Base-by-base conservation (phyloP, 176 grass and related monocot genomes). In the Metroxylon sagu region DNA sequence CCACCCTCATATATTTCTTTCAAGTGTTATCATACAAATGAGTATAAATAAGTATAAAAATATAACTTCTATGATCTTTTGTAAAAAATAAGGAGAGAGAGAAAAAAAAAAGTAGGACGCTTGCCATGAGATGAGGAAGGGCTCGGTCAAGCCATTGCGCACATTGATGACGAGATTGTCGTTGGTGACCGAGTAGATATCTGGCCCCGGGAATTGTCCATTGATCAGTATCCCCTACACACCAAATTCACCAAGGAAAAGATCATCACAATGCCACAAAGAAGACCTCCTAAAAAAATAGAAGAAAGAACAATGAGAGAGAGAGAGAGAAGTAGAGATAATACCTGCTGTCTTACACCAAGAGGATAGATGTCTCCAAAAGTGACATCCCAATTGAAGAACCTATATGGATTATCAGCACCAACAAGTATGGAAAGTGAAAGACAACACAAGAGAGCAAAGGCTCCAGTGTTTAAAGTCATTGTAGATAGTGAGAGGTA, bases 61-160 rank as follows among this genome's bases (percentile, higher is more conserved):
- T 43, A 43, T 43, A 43, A 10, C 35, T 43, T 43, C 35, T 10
- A 43, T 43, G 35, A 43, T 43, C 35, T 0, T 14, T 10, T 3
- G 35, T 43, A 43, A 10, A 43, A 43, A 12, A 43, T 43, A 5
- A 29, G 28, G 4, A 43, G 21, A 23, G 21, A 23, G 21, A 23
- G 29, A 57, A 54, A 21, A n/a, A 60, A 8, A 28, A 4, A 14
- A 21, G 49, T 0, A 19, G 17, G 18, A 2, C 16, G 65, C 73
- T 66, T 79, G 62, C 90, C 86, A 95, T 84, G 90, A 86, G 19
- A 95, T 61, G 12, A 95, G 75, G 71, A 95, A 84, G 2, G 83
- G 80, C 56, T 90, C 83, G 6, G 74, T 25, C 77, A 87, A 29
- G 17, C 58, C 59, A 65, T 87, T 95, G 74, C 43, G 61, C 5